A percentile compares a stretch with the other conserved stretches of the same genome.
phyloP scores from a whole-genome alignment of 148 eudicot species.

The Fagopyrum esculentum region DNA sequence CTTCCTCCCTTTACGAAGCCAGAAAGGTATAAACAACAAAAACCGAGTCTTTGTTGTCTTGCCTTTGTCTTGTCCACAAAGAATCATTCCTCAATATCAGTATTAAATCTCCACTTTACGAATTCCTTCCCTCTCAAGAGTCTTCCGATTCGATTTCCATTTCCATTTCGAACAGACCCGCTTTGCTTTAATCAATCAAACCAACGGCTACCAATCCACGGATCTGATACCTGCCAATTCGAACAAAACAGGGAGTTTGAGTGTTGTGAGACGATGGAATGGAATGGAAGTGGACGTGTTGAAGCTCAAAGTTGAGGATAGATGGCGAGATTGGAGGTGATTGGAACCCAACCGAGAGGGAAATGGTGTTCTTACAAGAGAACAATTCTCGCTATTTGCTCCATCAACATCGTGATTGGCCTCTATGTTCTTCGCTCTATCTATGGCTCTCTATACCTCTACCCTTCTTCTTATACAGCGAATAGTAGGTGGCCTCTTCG shows the following conservation, averaged over 20 bases:
- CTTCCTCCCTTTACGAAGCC: neutral
- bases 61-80: neutral
- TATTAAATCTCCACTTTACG: neutral
- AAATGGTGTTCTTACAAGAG: conserved; percentile 71
- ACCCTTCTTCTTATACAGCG: conserved; percentile 35
- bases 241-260: neutral
- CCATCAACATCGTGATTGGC: conserved; percentile 63
- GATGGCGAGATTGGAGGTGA: conserved; percentile 57
- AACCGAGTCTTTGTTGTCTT: neutral
- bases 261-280: conserved; percentile 34
- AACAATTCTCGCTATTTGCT: conserved; percentile 59
- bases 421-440: conserved; percentile 61
- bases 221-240: neutral
- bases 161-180: neutral
- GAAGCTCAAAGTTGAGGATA: neutral
- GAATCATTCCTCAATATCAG: neutral
- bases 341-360: conserved; percentile 33
- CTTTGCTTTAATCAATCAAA: neutral
- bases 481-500: conserved; percentile 23
- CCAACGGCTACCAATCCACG: neutral
- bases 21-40: neutral
- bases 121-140: neutral
- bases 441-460: conserved; percentile 53
- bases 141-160: conserved; percentile 4
- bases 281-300: conserved; percentile 40